Evolutionary conservation across 441 rosid genomes (phyloP), one percentile per base, ranked within the genome.

Genomic region (Euphorbia neoarborescens): DNA sequence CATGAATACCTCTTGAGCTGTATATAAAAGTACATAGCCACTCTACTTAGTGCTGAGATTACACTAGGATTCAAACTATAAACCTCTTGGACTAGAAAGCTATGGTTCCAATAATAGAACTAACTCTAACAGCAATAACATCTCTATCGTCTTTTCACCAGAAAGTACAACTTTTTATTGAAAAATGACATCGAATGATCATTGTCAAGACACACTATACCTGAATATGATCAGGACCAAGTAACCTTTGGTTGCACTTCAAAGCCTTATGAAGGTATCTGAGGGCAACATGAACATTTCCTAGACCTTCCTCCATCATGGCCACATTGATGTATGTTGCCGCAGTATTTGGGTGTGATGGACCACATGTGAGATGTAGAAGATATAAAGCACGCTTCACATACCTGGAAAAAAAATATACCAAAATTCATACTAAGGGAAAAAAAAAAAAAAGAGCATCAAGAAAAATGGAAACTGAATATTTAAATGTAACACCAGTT

Each of bases 221-320:
- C 89, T 89, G 94, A 77, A 89, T 89, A 66, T 87, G 94, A 62
- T 87, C 91, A 1, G 80, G 83, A 68, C 94, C 91, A 35, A 89
- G 79, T 61, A 89, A 75, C 78, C 84, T 87, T 69, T 82, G 85
- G 85, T 87, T 89, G 82, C 91, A 85, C 75, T 85, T 87, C 27
- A 89, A 82, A 65, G 94, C 94, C 69, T 84, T 87, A 66, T 89
- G 91, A 68, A 85, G 85, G 64, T 89, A 89, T 79, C 91, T 79
- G 48, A 89, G 91, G 63, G 94, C 88, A 72, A 87, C 81, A 75
- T 89, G 87, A 75, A 83, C 91, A 70, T 87, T 87, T 59, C 91
- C 91, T 70, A 84, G 83, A 71, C 90, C 90, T 73, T 89, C 91
- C 82, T 89, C 91, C 94, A 89, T 89, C 91, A 87, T 89, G 69